Evolutionary conservation across 345 rosid genomes (phyloP), one percentile per base, ranked within the genome.

Genomic region (Microcos paniculata): DNA sequence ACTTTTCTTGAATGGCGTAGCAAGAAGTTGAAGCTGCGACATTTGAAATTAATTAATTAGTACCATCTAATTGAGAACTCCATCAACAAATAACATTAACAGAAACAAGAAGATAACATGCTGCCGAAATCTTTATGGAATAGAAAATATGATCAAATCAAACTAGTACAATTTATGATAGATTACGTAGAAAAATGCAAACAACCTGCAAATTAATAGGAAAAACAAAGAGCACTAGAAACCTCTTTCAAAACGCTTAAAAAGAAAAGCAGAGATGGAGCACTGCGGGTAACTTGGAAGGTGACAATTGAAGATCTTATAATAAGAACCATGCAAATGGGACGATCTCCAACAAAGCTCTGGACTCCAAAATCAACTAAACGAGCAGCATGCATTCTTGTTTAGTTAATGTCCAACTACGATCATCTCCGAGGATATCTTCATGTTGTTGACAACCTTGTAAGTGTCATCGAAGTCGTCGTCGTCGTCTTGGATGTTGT

Each of bases 401-500:
- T n/a, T n/a, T n/a, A 23, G 62, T 31, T 62, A 62, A 33, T 31
- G 66, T 19, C 66, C 66, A 16, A 31, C 21, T 16, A 30, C 15
- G 14, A 61, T 18, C 45, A 51, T 51, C 9, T 51, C 61, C 1
- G 61, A 18, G 18, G 73, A 52, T 1, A 70, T 3, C 58, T 51
- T 70, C 43, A 49, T 52, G 59, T 70, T n/a, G 28, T 31, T 35
- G 43, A 31, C 61, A 51, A 70, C 7, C 73, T 51, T 70, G 61
- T 18, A 70, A 31, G 73, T 70, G n/a, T 51, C 61, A 21, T 70
- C 73, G 23, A 70, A 70, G 51, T 69, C 73, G n/a, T 70, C 73
- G 15, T 70, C 73, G 1, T 70, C 73, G 1, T 70, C 73, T 10
- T 70, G 59, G 6, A 57, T 14, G 2, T 4, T 3, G 14, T 70